Evolutionary conservation across 306 rosid species (phyloP), one percentile per base, ranked within the genome.

Genomic region (Malus orientalis): DNA sequence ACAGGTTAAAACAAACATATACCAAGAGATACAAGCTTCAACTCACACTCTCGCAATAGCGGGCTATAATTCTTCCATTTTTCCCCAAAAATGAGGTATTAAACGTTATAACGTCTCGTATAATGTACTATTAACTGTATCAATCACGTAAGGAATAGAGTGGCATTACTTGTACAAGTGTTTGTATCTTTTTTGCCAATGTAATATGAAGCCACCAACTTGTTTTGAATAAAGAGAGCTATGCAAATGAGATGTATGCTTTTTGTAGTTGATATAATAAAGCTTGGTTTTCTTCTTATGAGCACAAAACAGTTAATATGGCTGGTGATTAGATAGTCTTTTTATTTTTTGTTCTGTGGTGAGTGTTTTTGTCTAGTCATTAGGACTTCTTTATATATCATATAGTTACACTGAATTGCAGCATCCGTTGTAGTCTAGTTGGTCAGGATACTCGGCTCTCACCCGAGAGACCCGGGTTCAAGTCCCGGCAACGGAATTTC

Each of bases 1-100:
- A 67, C 88, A 61, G 78, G 85, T 67, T 90, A 89, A 82, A 79
- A 54, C 54, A 57, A 73, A 69, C 29, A 75, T 29, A 44, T 61
- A 75, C 55, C 19, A 12, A 59, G 33, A 74, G 23, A 71, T 65
- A 40, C 74, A 8, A 45, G 62, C 22, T 54, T 29, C 72, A 63
- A 33, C 38, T 60, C 47, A 53, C 27, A 63, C 10, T 20, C 71
- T 8, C 3, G 23, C 11, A 4, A 25, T 30, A 15, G 76, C 29
- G 51, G 63, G 30, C 78, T 71, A 45, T 4, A 12, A 22, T 73
- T 73, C 72, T 66, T 44, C 62, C 38, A 40, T 44, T 78, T 65
- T 74, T 47, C 38, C 57, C 60, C 47, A 36, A 25, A 53, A 38
- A n/a, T 33, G 60, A 38, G 42, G 36, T 62, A 38, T 47, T 54